Evolutionary conservation across 257 asterid genomes (phyloP).

Genomic region (Coffea canephora): DNA sequence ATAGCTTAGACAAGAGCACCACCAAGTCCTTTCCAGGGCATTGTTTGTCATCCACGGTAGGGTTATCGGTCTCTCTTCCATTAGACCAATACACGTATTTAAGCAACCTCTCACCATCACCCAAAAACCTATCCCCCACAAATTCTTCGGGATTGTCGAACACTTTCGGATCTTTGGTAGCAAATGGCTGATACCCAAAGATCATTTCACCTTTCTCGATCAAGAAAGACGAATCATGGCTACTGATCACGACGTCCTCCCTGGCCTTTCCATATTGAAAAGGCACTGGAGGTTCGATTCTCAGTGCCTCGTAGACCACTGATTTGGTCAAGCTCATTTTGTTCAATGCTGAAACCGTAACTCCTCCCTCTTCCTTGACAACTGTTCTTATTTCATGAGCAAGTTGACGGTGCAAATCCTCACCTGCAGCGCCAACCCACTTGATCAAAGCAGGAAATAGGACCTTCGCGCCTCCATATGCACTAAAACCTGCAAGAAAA

Average conservation of each 20-base stretch:
- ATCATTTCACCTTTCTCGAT: conserved; percentile 72
- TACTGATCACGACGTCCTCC: conserved; percentile 42
- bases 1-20: conserved; percentile 48
- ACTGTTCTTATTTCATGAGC: conserved; percentile 47
- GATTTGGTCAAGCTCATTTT: conserved; percentile 58
- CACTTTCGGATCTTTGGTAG: conserved; percentile 51
- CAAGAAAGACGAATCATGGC: conserved; percentile 54
- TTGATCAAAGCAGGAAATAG: conserved; percentile 54
- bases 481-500: conserved; percentile 75
- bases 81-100: conserved; percentile 79
- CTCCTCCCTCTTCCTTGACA: conserved; percentile 49
- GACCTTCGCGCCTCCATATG: conserved; percentile 79
- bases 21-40: conserved; percentile 63
- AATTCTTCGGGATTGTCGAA: conserved; percentile 48
- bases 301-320: conserved; percentile 57
- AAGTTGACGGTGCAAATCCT: conserved; percentile 52
- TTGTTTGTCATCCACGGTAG: conserved; percentile 58
- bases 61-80: conserved; percentile 53
- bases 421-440: conserved; percentile 65
- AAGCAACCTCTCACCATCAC: conserved; percentile 51
- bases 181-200: conserved; percentile 73
- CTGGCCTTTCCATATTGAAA: conserved; percentile 66
- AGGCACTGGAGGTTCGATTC: conserved; percentile 74
- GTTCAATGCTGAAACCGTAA: conserved; percentile 32
- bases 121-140: conserved; percentile 54